These are phyloP conservation scores for Rosa chinensis DNA, from an alignment of 306 rosid species.

Conservation along the genomic window DNA sequence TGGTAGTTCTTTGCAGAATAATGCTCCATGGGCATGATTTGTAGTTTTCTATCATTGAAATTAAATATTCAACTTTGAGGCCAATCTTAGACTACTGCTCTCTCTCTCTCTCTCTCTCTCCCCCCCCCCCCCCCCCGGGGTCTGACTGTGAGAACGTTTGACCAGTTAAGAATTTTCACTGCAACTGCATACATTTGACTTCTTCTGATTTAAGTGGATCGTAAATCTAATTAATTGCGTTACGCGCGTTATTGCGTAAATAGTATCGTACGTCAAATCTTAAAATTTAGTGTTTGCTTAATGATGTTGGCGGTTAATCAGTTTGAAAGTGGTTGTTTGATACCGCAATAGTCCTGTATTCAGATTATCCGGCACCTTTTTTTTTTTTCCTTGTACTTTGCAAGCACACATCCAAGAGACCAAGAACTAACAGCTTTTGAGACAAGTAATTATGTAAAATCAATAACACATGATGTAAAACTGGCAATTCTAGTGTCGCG, in stretches of 20 bases:
- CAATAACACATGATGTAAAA: neutral
- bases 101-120: conserved; percentile 6
- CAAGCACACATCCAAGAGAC: neutral
- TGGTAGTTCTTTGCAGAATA: neutral
- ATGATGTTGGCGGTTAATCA: neutral
- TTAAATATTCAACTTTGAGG: neutral
- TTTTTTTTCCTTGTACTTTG: no score
- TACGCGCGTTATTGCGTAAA: neutral
- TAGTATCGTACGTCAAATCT: neutral
- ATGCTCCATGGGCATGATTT: neutral
- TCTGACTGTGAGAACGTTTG: neutral
- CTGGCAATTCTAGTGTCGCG: neutral
- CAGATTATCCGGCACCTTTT: neutral
- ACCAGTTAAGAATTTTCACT: neutral
- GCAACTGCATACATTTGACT: neutral
- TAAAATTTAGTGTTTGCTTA: neutral
- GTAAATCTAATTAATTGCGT: neutral
- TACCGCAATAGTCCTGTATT: neutral
- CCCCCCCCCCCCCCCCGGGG: neutral
- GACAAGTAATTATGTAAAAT: neutral
- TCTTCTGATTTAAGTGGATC: neutral
- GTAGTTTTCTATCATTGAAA: neutral
- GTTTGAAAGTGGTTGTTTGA: neutral
- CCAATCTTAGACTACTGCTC: no score
- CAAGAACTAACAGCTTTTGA: neutral